Percentiles rank a stretch among this genome's conserved stretches.
phyloP scores from a whole-genome alignment of 768 basidiomycete genomes.

The Phaeotremella skinneri region DNA sequence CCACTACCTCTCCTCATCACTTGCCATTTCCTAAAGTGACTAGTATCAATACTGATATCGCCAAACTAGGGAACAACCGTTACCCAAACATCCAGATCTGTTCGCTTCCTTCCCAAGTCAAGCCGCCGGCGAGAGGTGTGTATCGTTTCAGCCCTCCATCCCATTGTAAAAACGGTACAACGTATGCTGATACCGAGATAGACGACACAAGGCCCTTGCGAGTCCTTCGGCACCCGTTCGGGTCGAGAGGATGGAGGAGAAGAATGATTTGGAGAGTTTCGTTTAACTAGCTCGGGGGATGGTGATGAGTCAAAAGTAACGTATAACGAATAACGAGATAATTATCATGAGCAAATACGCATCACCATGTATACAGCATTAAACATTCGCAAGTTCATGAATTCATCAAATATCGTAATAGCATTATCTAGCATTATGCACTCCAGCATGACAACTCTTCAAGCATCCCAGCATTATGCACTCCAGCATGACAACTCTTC shows the following conservation, averaged over 20 bases:
- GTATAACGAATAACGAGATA: no score
- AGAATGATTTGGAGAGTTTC: slow-evolving; percentile 3
- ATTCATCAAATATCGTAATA: no score
- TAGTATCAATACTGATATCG: not conserved
- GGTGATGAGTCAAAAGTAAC: no score
- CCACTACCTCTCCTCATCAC: not conserved
- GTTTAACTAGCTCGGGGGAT: no score
- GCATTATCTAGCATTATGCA: no score
- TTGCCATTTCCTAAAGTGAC: no score
- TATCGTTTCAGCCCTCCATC: not conserved
- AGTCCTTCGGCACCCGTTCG: slow-evolving; percentile 40
- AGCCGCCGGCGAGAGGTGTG: slow-evolving; percentile 90
- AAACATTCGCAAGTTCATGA: no score
- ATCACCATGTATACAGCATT: not conserved
- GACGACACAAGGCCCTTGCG: slow-evolving; percentile 32
- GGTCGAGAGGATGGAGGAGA: slow-evolving; percentile 15
- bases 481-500: not conserved
- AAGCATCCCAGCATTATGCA: not conserved
- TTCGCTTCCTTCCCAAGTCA: slow-evolving; percentile 94
- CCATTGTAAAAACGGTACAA: not conserved
- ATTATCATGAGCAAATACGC: no score
- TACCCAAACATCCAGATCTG: slow-evolving; percentile 92
- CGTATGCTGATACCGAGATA: not conserved
- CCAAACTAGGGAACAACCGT: slow-evolving; percentile 74
- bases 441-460: no score